A percentile compares a stretch with the other conserved stretches of the same genome.
Conservation (phyloP, 768 basidiomycete species). For the Pleurotus salmoneostramineus region DNA sequence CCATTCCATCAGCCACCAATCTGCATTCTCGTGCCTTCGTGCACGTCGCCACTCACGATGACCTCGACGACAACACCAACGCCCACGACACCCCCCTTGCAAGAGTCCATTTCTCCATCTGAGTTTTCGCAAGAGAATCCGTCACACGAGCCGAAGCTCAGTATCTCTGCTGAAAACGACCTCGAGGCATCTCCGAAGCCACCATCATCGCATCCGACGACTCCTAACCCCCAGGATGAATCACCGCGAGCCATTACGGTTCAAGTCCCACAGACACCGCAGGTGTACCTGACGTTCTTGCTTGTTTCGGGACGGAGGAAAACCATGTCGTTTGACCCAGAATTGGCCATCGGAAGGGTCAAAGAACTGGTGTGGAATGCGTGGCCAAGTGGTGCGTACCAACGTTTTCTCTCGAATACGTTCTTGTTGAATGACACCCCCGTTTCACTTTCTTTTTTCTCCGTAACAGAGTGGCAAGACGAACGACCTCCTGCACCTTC, state of each 20-base stretch:
- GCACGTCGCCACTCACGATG: too few relatives aligned
- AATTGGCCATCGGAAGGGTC: slow-evolving; percentile 69
- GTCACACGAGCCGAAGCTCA: slow-evolving; percentile 6
- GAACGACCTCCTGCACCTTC: slow-evolving; percentile 76
- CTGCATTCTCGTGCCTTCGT: too few relatives aligned
- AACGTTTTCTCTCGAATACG: neutral
- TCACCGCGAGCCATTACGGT: slow-evolving; percentile 13
- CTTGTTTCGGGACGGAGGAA: slow-evolving; percentile 65
- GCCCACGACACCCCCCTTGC: too few relatives aligned
- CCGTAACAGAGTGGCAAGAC: slow-evolving; percentile 64
- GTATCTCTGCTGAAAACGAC: slow-evolving; percentile 13
- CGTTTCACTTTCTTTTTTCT: neutral
- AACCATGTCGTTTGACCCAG: slow-evolving; percentile 73
- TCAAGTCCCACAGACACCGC: slow-evolving; percentile 50
- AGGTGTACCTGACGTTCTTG: slow-evolving; percentile 67
- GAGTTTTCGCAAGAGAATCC: too few relatives aligned
- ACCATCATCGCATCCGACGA: slow-evolving; percentile 12
- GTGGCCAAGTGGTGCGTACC: slow-evolving; percentile 65
- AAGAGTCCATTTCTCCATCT: too few relatives aligned
- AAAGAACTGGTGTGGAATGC: slow-evolving; percentile 84
- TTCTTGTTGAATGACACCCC: neutral
- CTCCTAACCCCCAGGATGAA: slow-evolving; percentile 8
- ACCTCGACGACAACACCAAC: too few relatives aligned
- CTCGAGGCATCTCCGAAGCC: slow-evolving; percentile 8
- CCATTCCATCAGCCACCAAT: too few relatives aligned